Evolutionary conservation across 345 rosid genomes (phyloP).

Genomic region (Noccaea caerulescens): DNA sequence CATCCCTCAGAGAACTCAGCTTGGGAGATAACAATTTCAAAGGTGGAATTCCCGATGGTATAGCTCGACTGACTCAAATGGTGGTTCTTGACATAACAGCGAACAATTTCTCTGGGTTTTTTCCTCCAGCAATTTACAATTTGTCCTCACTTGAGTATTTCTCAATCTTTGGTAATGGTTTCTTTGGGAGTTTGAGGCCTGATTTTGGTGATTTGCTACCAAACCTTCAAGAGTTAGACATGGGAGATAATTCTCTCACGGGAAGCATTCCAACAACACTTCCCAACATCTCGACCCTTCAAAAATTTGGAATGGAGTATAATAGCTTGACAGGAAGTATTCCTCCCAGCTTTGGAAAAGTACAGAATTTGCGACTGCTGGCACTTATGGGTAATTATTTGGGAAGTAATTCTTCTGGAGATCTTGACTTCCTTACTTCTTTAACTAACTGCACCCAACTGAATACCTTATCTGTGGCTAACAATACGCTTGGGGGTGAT

Average conservation of each 20-base stretch:
- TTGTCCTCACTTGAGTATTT: slow-evolving; percentile 19
- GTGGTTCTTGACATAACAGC: neutral
- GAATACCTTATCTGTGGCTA: neutral
- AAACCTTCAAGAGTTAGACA: neutral
- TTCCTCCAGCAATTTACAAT: slow-evolving; percentile 13
- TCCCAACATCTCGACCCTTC: neutral
- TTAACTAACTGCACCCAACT: slow-evolving; percentile 24
- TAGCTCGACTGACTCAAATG: neutral
- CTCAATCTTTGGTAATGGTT: neutral
- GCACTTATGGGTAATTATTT: neutral
- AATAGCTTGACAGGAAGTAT: slow-evolving; percentile 4
- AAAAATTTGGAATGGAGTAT: neutral
- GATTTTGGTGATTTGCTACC: neutral
- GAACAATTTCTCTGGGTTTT: slow-evolving; percentile 8
- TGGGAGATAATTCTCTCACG: neutral
- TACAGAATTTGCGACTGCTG: neutral
- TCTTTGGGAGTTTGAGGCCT: slow-evolving; percentile 19
- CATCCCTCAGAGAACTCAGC: neutral
- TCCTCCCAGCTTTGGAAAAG: neutral
- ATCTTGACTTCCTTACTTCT: slow-evolving; percentile 8
- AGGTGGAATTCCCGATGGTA: slow-evolving; percentile 10
- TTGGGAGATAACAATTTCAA: neutral
- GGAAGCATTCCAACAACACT: neutral
- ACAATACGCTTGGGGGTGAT: slow-evolving; percentile 2
- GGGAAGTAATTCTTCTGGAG: neutral